A percentile compares a stretch with the other conserved stretches of the same genome.
phyloP scores from a whole-genome alignment of 2,329 filamentous ascomycete species.

The Exserohilum turcica region DNA sequence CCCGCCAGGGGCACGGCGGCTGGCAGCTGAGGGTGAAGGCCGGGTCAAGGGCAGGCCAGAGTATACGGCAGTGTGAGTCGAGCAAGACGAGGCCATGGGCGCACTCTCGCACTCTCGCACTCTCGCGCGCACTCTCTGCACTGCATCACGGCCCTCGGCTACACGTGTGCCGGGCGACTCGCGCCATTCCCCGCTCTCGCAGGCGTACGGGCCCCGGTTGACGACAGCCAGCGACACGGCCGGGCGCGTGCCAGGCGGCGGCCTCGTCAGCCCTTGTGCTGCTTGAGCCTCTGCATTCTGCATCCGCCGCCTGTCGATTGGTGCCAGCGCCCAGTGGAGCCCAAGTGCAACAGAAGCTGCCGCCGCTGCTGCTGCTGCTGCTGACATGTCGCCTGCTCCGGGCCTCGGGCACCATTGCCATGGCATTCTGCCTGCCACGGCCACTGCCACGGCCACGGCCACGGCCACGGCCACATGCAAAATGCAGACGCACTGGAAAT shows the following conservation, averaged over 20 bases:
- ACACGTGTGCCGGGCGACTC: conserved; percentile 22
- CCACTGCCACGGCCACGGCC: too few species aligned
- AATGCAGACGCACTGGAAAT: conserved; percentile 40
- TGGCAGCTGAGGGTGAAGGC: conserved; percentile 27
- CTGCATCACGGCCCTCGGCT: not conserved
- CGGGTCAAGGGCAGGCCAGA: too few species aligned
- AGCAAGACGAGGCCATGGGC: too few species aligned
- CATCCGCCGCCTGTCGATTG: conserved; percentile 28
- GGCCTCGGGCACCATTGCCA: conserved; percentile 26
- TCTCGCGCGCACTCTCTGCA: conserved; percentile 24
- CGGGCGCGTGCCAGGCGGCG: conserved; percentile 8
- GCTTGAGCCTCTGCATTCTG: conserved; percentile 17
- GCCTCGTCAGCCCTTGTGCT: conserved; percentile 14
- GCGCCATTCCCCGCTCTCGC: conserved; percentile 1
- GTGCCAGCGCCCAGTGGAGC: conserved; percentile 27
- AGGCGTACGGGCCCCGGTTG: not conserved
- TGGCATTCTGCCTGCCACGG: conserved; percentile 27
- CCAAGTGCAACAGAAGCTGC: conserved; percentile 6
- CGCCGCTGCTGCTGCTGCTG: too few species aligned
- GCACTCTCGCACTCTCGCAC: conserved; percentile 28
- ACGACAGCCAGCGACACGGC: conserved; percentile 3
- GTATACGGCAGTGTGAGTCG: too few species aligned
- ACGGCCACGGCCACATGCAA: too few species aligned
- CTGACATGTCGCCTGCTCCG: conserved; percentile 29
- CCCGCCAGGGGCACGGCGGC: conserved; percentile 24